Base-by-base conservation (phyloP, 2,329 filamentous ascomycete genomes). In the Alternaria burnsii region DNA sequence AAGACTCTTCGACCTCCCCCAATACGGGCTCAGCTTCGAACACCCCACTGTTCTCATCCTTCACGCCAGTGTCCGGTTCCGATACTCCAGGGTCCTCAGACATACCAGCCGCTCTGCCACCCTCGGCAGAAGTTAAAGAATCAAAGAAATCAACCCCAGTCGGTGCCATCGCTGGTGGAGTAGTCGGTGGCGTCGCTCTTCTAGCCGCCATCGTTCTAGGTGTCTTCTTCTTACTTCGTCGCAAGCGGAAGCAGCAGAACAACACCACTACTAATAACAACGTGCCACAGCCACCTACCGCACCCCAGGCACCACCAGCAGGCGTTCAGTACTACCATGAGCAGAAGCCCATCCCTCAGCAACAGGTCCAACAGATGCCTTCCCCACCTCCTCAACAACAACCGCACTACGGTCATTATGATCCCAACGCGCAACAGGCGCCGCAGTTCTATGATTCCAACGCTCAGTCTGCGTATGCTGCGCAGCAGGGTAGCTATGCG, bases 141-240 rank as follows among this genome's bases (percentile, higher is more conserved):
- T 44, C 50, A 9, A 52, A 61, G 34, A 46, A 32, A 14, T 55
- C 57, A 50, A 61, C 57, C 1, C 52, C 63, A 43, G 38, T 69
- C 30, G 68, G 63, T 36, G 61, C 68, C 12, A 69, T 71, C 30
- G 63, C 64, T 16, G 68, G 68, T 18, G 67, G 67, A 38, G 67
- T 67, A 9, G 42, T 71, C 24, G 68, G 68, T 18, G 68, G 67
- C 18, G 36, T 70, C 24, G 65, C 51, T 7, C 61, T 53, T n/a
- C 52, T 69, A 22, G 65, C 38, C 38, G 62, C 50, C 24, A 46
- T 63, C 40, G 52, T 66, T 20, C 44, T 67, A 42, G 62, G 40
- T n/a, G 41, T 58, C 22, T 56, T 69, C 51, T 58, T 66, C 46
- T 16, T 60, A 20, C 43, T 69, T 7, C 51, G 55, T 22, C 58